Base-by-base conservation (phyloP, 306 rosid species). In the Casuarina cunninghamiana region DNA sequence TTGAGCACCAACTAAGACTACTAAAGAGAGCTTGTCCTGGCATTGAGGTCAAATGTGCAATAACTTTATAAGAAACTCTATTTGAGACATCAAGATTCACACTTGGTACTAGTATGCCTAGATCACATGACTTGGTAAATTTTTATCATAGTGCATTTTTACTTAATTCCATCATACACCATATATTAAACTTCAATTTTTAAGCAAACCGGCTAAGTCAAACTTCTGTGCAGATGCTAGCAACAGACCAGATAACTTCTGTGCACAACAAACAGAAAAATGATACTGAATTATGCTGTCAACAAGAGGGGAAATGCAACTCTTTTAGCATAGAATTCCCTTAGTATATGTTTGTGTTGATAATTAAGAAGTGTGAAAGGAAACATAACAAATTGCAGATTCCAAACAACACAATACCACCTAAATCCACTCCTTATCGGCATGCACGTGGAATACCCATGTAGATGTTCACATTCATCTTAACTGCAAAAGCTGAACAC, bases 361-460 rank as follows among this genome's bases (percentile, higher is more conserved):
- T 53, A 73, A 69, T 43, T 67, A 53, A 75, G 16, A 46, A 12
- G 62, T 62, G 67, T 67, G 70, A 32, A 75, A 19, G 72, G 74
- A 75, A 71, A 46, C 75, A 73, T 21, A 49, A 58, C 26, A 35
- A 17, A 73, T 26, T 57, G 43, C 38, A 73, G 35, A 46, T 65
- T 69, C 45, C 39, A 54, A 77, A 73, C n/a, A 58, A 42, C 1
- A 32, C 69, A 15, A 12, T 38, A 4, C 43, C 44, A 62, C 5
- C 45, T 37, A 13, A 38, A 62, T 62, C 7, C 3, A 5, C 44
- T 26, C 39, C 5, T 9, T 35, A 5, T 17, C n/a, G 16, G 62
- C n/a, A 55, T 55, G 9, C 35, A 19, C 1, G 35, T 19, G 37
- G 62, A 55, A 3, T 55, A 19, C 12, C 62, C 62, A 1, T 55